These are phyloP conservation scores for Phaffomyces antillensis DNA, from an alignment of 805 yeast species.

Conservation along the genomic window DNA sequence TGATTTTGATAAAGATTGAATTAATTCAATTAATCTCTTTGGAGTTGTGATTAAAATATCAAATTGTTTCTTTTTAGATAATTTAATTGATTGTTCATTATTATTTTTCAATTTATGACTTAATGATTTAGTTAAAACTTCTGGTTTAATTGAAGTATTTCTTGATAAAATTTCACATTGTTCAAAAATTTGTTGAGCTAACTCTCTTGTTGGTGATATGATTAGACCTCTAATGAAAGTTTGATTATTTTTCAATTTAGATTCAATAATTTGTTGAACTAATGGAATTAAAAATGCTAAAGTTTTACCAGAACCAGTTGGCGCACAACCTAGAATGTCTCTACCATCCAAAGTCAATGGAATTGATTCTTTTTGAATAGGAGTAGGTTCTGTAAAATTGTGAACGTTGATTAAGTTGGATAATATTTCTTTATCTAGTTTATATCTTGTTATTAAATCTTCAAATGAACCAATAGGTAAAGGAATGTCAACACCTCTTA, in stretches of 20 bases:
- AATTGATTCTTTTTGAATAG: conserved; percentile 87
- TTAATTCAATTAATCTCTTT: conserved; percentile 72
- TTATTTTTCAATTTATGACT: conserved; percentile 62
- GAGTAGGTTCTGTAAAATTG: conserved; percentile 80
- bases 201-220: conserved; percentile 90
- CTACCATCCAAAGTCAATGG: conserved; percentile 65
- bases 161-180: conserved; percentile 54
- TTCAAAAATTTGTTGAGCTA: conserved; percentile 77
- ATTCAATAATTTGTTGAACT: conserved; percentile 41
- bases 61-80: conserved; percentile 52
- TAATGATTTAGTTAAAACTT: conserved; percentile 62
- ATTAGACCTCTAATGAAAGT: conserved; percentile 65
- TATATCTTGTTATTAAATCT: conserved; percentile 65
- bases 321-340: conserved; percentile 90
- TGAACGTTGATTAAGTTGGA: conserved; percentile 55
- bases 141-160: conserved; percentile 41
- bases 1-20: conserved; percentile 42
- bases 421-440: conserved; percentile 47
- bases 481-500: conserved; percentile 83
- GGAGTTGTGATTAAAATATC: conserved; percentile 89
- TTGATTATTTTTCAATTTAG: conserved; percentile 11
- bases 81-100: conserved; percentile 14
- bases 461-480: conserved; percentile 85
- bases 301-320: conserved; percentile 98
- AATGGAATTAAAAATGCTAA: conserved; percentile 83